These are phyloP conservation scores for Lagenidium sp. DNA, from an alignment of 352 stramenopile genomes.

Conservation along the genomic window DNA sequence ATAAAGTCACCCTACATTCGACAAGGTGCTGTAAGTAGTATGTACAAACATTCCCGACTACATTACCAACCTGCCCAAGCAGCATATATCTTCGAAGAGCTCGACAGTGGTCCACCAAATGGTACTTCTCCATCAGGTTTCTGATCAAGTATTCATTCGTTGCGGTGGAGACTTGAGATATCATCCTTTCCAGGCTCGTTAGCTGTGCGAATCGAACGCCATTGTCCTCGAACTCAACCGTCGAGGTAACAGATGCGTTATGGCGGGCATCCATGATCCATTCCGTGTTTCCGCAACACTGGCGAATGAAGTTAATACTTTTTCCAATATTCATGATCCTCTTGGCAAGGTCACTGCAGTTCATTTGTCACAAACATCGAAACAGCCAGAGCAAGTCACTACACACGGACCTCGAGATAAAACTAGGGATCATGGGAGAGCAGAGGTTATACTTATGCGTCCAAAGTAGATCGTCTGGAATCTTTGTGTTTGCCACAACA, in stretches of 20 bases:
- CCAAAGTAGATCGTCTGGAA: constrained; percentile 79
- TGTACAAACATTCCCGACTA: constrained; percentile 94
- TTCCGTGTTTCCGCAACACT: constrained; percentile 88
- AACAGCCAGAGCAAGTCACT: constrained; percentile 27
- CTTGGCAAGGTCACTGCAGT: constrained; percentile 79
- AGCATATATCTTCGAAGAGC: constrained; percentile 97
- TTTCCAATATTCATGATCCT: constrained; percentile 96
- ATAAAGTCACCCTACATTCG: constrained; percentile 95
- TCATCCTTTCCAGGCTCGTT: constrained; percentile 61
- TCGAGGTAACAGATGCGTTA: constrained; percentile 22
- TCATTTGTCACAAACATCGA: neutral
- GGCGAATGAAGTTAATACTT: constrained; percentile 98
- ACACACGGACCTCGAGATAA: constrained; percentile 38
- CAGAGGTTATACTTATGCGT: constrained; percentile 80
- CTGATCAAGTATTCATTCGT: constrained; percentile 91
- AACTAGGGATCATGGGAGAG: constrained; percentile 78
- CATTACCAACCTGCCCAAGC: constrained; percentile 88
- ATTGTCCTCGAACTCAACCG: constrained; percentile 44
- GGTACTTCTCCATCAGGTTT: constrained; percentile 88
- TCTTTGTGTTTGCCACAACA: constrained; percentile 59
- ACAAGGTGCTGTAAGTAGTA: constrained; percentile 95
- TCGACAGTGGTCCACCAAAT: constrained; percentile 91
- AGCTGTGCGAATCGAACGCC: constrained; percentile 62
- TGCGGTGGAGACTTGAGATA: constrained; percentile 62
- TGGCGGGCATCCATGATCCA: constrained; percentile 69